Percentiles rank a stretch among this genome's conserved stretches.
These are phyloP conservation scores for Cercospora sp. DNA, from an alignment of 2,329 filamentous ascomycete genomes.

Conservation along the genomic window DNA sequence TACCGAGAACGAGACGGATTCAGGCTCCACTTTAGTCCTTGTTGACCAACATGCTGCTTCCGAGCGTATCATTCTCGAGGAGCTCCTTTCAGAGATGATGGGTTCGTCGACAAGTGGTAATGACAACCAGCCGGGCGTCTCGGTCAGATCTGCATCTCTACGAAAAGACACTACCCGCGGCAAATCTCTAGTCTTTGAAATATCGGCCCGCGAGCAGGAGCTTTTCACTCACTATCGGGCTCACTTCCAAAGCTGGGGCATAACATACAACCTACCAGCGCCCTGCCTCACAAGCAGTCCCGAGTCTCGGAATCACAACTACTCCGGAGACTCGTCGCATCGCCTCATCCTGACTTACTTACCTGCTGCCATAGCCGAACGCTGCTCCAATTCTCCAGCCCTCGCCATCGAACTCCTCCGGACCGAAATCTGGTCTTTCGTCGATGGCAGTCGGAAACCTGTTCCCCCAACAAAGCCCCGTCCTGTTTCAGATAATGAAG, in stretches of 20 bases:
- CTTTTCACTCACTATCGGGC: conserved; percentile 57
- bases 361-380: conserved; percentile 71
- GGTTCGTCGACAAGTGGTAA: not conserved
- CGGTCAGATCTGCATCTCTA: conserved; percentile 7
- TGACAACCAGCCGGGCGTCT: not conserved
- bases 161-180: conserved; percentile 35
- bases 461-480: not conserved
- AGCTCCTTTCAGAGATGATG: conserved; percentile 63
- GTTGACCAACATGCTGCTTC: conserved; percentile 95
- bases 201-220: conserved; percentile 60
- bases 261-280: conserved; percentile 58
- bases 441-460: conserved; percentile 43
- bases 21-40: conserved; percentile 60
- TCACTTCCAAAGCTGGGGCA: conserved; percentile 73
- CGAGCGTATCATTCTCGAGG: conserved; percentile 79
- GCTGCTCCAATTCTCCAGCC: conserved; percentile 70
- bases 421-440: conserved; percentile 68
- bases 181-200: conserved; percentile 63
- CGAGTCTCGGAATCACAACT: not conserved
- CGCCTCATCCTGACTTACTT: conserved; percentile 55
- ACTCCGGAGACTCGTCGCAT: conserved; percentile 11
- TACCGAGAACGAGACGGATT: conserved; percentile 14
- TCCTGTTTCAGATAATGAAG: not conserved
- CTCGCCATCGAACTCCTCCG: conserved; percentile 74
- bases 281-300: not conserved